Conservation (phyloP, 176 grass and related monocot genomes). For the Phoenix roebelenii region DNA sequence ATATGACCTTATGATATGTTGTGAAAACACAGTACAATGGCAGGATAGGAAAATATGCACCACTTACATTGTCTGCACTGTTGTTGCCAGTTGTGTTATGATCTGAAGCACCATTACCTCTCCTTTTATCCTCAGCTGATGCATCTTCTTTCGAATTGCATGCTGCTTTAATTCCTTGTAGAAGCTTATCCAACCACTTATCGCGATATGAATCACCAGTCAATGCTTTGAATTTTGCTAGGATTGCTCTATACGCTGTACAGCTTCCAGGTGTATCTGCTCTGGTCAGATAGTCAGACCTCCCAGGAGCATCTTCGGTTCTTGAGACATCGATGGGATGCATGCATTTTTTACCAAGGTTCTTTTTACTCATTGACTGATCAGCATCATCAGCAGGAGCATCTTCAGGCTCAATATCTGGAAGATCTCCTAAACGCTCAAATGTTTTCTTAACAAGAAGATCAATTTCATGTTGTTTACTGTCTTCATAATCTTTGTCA, state of each 20-base stretch:
- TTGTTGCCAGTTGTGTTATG: slow-evolving; percentile 9
- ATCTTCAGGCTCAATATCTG: slow-evolving; percentile 50
- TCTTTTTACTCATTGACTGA: slow-evolving; percentile 39
- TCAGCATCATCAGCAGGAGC: slow-evolving; percentile 38
- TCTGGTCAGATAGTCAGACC: slow-evolving; percentile 46
- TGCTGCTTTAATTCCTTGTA: slow-evolving; percentile 46
- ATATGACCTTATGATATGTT: no score
- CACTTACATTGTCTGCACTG: slow-evolving; percentile 35
- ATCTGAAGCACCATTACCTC: background rate
- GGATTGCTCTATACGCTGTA: slow-evolving; percentile 34
- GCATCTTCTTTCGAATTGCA: slow-evolving; percentile 39
- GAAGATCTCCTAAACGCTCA: slow-evolving; percentile 58
- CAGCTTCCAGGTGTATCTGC: slow-evolving; percentile 64
- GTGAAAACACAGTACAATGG: no score
- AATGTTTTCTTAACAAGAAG: slow-evolving; percentile 78
- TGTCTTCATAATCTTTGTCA: slow-evolving; percentile 88
- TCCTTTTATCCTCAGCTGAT: slow-evolving; percentile 15
- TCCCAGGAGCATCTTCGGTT: slow-evolving; percentile 22
- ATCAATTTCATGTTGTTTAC: slow-evolving; percentile 74
- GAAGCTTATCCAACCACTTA: slow-evolving; percentile 82
- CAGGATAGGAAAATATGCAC: background rate
- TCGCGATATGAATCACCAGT: slow-evolving; percentile 51
- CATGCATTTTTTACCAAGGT: slow-evolving; percentile 33
- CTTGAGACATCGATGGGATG: slow-evolving; percentile 55
- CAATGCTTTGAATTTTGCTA: slow-evolving; percentile 61